Conservation (phyloP, 805 yeast species). For the Candida nitratophila region DNA sequence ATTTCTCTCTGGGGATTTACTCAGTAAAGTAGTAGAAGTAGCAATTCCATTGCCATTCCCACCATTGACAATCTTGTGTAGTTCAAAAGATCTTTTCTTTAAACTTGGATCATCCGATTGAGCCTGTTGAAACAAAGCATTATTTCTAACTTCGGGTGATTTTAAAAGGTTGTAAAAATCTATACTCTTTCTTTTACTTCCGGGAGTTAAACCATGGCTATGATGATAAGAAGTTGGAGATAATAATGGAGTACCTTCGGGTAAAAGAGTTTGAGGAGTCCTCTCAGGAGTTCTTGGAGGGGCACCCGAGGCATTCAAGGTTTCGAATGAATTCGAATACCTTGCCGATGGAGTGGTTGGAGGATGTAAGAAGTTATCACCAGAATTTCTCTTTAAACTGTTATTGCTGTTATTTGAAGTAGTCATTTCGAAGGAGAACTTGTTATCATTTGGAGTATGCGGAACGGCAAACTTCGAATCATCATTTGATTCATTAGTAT, state of each 20-base stretch:
- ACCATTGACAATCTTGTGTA: constrained; percentile 20
- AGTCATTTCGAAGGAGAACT: neutral
- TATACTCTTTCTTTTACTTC: constrained; percentile 22
- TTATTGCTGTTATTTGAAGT: neutral
- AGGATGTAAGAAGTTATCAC: neutral
- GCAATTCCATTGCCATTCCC: constrained; percentile 1
- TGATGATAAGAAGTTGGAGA: constrained; percentile 24
- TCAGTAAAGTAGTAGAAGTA: neutral
- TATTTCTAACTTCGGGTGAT: constrained; percentile 23
- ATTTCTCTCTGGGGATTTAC: constrained; percentile 16
- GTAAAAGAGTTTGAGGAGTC: constrained; percentile 18
- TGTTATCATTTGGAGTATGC: neutral
- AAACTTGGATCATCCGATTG: constrained; percentile 6
- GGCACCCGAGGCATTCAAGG: constrained; percentile 1
- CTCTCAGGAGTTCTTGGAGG: constrained; percentile 25
- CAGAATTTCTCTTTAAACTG: neutral
- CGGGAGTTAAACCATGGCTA: constrained; percentile 17
- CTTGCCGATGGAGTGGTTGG: constrained; percentile 1
- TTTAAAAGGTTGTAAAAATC: constrained; percentile 29
- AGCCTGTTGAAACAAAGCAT: constrained; percentile 2
- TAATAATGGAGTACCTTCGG: constrained; percentile 26
- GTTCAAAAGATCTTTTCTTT: constrained; percentile 26
- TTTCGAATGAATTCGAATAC: neutral
- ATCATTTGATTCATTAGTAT: neutral
- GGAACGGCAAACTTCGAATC: neutral